Percentiles rank a stretch among this genome's conserved stretches.
phyloP scores from a whole-genome alignment of 208 protist species.

The Phytomonas francai region DNA sequence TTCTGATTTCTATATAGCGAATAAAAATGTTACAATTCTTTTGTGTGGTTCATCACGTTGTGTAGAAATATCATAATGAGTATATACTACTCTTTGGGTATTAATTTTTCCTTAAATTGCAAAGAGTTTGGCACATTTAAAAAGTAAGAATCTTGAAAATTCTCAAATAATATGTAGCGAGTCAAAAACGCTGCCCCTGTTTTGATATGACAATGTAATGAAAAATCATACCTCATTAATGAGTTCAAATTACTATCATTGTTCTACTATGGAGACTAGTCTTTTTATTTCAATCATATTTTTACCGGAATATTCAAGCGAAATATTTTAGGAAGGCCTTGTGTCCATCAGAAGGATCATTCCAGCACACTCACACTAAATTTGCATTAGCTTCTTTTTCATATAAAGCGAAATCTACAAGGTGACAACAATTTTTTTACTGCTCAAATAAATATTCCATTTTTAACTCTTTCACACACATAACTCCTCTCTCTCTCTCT shows the following conservation, averaged over 20 bases:
- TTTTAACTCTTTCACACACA: neutral
- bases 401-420: neutral
- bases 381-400: neutral
- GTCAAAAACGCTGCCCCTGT: neutral
- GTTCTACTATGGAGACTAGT: neutral
- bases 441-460: neutral
- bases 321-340: neutral
- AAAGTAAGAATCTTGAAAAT: neutral
- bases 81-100: neutral
- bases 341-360: neutral
- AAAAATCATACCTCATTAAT: neutral
- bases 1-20: neutral
- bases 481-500: neutral
- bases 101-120: neutral
- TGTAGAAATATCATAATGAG: neutral
- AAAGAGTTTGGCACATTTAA: neutral
- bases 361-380: neutral
- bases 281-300: conserved; percentile 3
- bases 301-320: neutral
- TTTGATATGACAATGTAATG: neutral
- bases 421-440: neutral
- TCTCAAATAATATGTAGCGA: neutral
- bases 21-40: neutral
- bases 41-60: neutral
- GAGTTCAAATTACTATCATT: neutral